Base-by-base conservation (phyloP, 805 yeast genomes). In the Saturnispora sanitii region DNA sequence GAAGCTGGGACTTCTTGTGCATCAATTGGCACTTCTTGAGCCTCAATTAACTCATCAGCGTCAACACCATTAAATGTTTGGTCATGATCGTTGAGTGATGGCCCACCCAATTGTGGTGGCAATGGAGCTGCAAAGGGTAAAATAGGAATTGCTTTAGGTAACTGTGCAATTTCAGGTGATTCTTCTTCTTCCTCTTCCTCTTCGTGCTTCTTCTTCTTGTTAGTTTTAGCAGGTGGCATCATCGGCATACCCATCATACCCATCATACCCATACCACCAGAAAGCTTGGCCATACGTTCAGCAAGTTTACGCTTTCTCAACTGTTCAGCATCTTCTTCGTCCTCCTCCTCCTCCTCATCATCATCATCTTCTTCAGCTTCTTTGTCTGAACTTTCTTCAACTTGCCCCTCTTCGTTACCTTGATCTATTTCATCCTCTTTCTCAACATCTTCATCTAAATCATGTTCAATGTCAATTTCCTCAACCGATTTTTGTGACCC, bases 201-300 rank as follows among this genome's bases (percentile, higher is more conserved):
- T 16, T 12, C n/a, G 6, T 41, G 40, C 29, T 49, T 49, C 17
- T 51, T 53, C 40, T 45, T 50, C 46, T 53, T 56, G 42, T 51
- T 54, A 41, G 56, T 56, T 16, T 48, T 49, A 34, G 30, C 49
- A 8, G 26, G 53, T 29, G 44, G n/a, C 8, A 47, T 22, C 17
- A 55, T 38, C 13, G 54, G 37, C 4, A 62, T 41, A 7, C 59
- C 48, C 15, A 56, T 48, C 42, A 51, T 45, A 2, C 79, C 79
- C 76, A 74, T 70, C 80, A 75, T 74, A 43, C 83, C 80, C 63
- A 82, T 71, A 4, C 87, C 87, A 17, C 95, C 94, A 1, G 96
- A 82, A 16, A 90, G 71, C 52, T 80, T 84, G n/a, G 98, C 97
- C 96, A 90, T 90, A 45, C 96, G 74, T 48, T 83, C 96, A 17